Evolutionary conservation across 2,329 filamentous ascomycete genomes (phyloP).

Genomic region (Sporothrix luriei): DNA sequence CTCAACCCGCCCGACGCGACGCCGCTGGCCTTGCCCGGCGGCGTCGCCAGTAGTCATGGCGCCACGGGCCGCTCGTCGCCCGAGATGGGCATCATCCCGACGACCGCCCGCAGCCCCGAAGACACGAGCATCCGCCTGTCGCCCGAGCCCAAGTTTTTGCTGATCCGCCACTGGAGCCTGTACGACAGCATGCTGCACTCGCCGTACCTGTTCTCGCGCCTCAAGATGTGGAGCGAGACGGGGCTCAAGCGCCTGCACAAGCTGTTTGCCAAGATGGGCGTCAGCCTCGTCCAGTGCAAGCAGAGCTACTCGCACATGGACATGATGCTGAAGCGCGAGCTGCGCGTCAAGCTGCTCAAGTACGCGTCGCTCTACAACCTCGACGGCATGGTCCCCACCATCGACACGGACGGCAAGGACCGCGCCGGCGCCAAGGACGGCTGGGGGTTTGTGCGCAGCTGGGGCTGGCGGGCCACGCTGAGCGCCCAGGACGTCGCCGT

Average conservation of each 20-base stretch:
- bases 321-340: constrained; percentile 87
- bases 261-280: constrained; percentile 95
- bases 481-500: constrained; percentile 94
- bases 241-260: constrained; percentile 90
- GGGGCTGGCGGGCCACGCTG: constrained; percentile 95
- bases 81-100: constrained; percentile 83
- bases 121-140: constrained; percentile 91
- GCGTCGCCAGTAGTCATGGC: constrained; percentile 46
- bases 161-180: constrained; percentile 94
- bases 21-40: constrained; percentile 44
- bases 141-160: constrained; percentile 87
- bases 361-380: constrained; percentile 93
- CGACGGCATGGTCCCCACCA: constrained; percentile 84
- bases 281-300: constrained; percentile 88
- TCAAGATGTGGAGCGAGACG: constrained; percentile 92
- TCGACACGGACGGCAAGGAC: constrained; percentile 69
- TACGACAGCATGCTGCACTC: constrained; percentile 99
- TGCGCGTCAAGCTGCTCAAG: constrained; percentile 77
- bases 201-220: constrained; percentile 84
- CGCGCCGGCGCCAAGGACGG: constrained; percentile 78
- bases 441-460: constrained; percentile 95
- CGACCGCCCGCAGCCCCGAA: constrained; percentile 82
- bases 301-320: constrained; percentile 99
- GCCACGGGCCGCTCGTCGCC: constrained; percentile 60
- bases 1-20: constrained; percentile 75